Evolutionary conservation across 345 rosid species (phyloP).

Genomic region (Carallia brachiata): DNA sequence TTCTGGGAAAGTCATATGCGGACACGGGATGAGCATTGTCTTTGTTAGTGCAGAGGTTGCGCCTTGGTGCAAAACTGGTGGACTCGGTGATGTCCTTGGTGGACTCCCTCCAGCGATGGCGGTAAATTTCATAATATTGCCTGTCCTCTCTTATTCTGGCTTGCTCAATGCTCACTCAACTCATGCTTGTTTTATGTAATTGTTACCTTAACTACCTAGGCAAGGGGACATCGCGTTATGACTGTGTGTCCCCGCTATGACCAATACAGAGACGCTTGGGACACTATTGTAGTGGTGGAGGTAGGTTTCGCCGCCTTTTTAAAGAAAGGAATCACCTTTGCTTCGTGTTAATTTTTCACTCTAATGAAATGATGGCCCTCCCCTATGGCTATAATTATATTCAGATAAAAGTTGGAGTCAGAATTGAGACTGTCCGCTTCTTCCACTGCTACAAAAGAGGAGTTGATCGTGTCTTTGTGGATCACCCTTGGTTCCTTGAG

Average conservation of each 20-base stretch:
- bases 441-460: conserved; percentile 91
- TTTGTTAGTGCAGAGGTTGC: conserved; percentile 70
- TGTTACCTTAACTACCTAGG: conserved; percentile 36
- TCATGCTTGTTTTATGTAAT: neutral
- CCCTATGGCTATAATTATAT: neutral
- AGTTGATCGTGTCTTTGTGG: conserved; percentile 88
- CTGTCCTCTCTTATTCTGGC: neutral
- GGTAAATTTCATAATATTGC: conserved; percentile 33
- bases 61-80: conserved; percentile 96
- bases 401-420: conserved; percentile 61
- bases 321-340: neutral
- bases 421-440: conserved; percentile 63
- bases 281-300: conserved; percentile 50
- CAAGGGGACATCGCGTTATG: conserved; percentile 89
- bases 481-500: conserved; percentile 87
- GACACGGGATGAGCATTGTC: conserved; percentile 51
- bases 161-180: neutral
- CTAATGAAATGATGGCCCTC: neutral
- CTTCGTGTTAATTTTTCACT: conserved; percentile 1
- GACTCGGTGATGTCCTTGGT: conserved; percentile 88
- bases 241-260: conserved; percentile 76
- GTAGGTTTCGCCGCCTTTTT: conserved; percentile 28
- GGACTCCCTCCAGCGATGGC: conserved; percentile 86
- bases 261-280: conserved; percentile 96
- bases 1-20: conserved; percentile 38